phyloP scores from a whole-genome alignment of 768 basidiomycete species.

The Lactarius hatsudake region DNA sequence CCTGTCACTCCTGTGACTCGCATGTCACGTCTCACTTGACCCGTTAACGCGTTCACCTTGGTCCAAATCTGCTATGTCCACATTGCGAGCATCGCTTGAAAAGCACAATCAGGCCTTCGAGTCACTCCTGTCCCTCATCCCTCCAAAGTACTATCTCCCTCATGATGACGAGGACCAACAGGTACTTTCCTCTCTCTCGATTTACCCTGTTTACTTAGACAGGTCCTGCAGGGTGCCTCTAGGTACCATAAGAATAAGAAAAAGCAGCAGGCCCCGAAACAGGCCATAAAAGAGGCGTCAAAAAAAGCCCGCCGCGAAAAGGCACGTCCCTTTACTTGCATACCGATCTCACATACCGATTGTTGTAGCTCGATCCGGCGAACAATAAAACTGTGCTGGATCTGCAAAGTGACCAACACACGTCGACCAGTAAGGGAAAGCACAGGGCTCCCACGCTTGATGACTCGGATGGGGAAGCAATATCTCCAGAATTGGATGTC shows the following conservation, averaged over 20 bases:
- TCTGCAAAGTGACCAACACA: slow-evolving; percentile 28
- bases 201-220: background rate
- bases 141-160: slow-evolving; percentile 83
- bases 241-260: slow-evolving; percentile 89
- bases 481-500: slow-evolving; percentile 41
- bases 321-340: slow-evolving; percentile 40
- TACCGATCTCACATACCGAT: background rate
- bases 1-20: background rate
- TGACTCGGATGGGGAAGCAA: slow-evolving; percentile 33
- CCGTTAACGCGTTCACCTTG: background rate
- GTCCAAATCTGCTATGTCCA: background rate
- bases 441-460: slow-evolving; percentile 42
- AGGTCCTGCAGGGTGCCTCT: slow-evolving; percentile 43
- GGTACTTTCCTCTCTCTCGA: slow-evolving; percentile 38
- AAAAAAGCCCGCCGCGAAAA: slow-evolving; percentile 88
- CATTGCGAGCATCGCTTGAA: slow-evolving; percentile 64
- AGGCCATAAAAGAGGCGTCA: slow-evolving; percentile 82
- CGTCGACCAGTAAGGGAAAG: slow-evolving; percentile 43
- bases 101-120: slow-evolving; percentile 87
- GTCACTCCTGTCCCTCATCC: slow-evolving; percentile 77
- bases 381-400: slow-evolving; percentile 81
- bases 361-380: slow-evolving; percentile 82
- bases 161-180: slow-evolving; percentile 65
- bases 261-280: slow-evolving; percentile 71
- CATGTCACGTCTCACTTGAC: no score